These are phyloP conservation scores for Zymoseptoria crescenta DNA, from an alignment of 2,329 filamentous ascomycete species.

Conservation along the genomic window DNA sequence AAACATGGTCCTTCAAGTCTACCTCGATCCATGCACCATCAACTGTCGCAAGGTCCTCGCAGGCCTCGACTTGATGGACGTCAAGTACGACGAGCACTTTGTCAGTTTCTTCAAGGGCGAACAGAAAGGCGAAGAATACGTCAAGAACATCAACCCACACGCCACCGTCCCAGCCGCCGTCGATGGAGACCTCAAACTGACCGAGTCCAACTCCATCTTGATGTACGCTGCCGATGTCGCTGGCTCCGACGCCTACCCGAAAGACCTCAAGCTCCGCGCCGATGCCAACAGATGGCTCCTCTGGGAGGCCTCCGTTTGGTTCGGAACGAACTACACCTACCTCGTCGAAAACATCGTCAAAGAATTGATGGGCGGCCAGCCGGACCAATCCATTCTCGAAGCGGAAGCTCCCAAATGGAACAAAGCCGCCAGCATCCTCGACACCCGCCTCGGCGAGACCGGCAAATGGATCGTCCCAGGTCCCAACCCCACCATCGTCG, in stretches of 20 bases:
- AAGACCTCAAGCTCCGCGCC: slow-evolving; percentile 33
- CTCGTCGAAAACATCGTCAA: slow-evolving; percentile 36
- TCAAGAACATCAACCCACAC: slow-evolving; percentile 31
- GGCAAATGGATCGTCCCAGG: slow-evolving; percentile 32
- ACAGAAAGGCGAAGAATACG: slow-evolving; percentile 31
- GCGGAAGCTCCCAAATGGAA: slow-evolving; percentile 30
- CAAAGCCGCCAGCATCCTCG: slow-evolving; percentile 32
- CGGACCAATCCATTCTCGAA: slow-evolving; percentile 32
- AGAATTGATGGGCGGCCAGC: slow-evolving; percentile 31
- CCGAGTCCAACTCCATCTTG: slow-evolving; percentile 38
- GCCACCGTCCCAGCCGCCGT: slow-evolving; percentile 35
- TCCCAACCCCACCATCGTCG: slow-evolving; percentile 34
- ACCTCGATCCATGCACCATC: slow-evolving; percentile 36
- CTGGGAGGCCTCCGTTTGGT: slow-evolving; percentile 38
- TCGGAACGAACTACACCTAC: slow-evolving; percentile 35
- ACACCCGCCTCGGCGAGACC: slow-evolving; percentile 31
- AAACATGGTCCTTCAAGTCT: slow-evolving; percentile 26
- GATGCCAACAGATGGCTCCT: slow-evolving; percentile 36
- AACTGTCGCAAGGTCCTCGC: slow-evolving; percentile 38
- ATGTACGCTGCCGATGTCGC: slow-evolving; percentile 34
- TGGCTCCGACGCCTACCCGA: slow-evolving; percentile 30
- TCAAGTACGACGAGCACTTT: slow-evolving; percentile 31
- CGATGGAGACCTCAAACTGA: slow-evolving; percentile 34
- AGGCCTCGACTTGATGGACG: slow-evolving; percentile 31
- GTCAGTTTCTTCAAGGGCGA: slow-evolving; percentile 36